Base-by-base conservation (phyloP, 352 stramenopile genomes). In the Pythium pectinolyticum region DNA sequence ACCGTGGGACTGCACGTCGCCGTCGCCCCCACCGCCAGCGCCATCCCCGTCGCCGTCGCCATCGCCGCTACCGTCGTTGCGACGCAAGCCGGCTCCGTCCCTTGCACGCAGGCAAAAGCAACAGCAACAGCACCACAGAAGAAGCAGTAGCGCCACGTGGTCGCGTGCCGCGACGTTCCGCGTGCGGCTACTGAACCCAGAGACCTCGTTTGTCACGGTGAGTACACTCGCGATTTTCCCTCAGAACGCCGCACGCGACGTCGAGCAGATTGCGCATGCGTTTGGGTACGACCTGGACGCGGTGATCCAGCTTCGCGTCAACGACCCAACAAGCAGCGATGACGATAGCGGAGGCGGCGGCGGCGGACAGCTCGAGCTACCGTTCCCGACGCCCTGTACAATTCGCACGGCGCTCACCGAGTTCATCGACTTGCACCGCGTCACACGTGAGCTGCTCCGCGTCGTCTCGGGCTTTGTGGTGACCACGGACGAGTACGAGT, bases 331-430 rank as follows among this genome's bases (percentile, higher is more conserved):
- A n/a, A n/a, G n/a, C n/a, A 35, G 20, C 47, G 37, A 39, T n/a
- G 22, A 63, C 19, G 32, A 46, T 11, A 27, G 15, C 15, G 27
- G 25, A 5, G 41, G 56, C 11, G 22, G 37, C 31, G 28, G 56
- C 8, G 4, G 22, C 10, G 35, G 52, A 30, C 80, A 74, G 48
- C 75, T 58, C 2, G 84, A 93, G 43, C 69, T 87, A 1, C 80
- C 82, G 6, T 98, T 98, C 66, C 88, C 93, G 27, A 96, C 85
- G 34, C 94, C 93, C 5, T 96, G 92, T 55, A 96, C 84, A 4
- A 71, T 98, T 0, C 79, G 90, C 17, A 86, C 92, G 4, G 89
- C 84, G 47, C 80, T 99, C 2, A 85, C 83, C 15, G 74, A 86
- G 22, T 99, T 97, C 67, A 78, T 95, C 45, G 95, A 98, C 63